phyloP scores from a whole-genome alignment of 2,329 filamentous ascomycete species.

The Aspergillus caelatus region DNA sequence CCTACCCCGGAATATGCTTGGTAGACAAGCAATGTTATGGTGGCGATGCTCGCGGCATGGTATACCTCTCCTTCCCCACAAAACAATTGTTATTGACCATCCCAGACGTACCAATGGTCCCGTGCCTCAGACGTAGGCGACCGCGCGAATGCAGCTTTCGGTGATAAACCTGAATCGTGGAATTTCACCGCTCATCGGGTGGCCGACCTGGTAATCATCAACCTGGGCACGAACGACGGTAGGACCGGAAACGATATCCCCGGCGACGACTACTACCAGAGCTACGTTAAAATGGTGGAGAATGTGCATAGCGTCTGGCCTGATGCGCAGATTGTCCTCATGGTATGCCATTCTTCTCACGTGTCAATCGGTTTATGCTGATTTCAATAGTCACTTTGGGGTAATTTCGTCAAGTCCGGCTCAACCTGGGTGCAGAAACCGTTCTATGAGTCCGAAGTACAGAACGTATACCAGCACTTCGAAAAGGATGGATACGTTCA shows the following conservation, averaged over 20 bases:
- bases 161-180: constrained; percentile 29
- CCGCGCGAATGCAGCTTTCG: constrained; percentile 48
- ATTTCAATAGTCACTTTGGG: constrained; percentile 52
- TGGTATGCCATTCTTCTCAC: constrained; percentile 25
- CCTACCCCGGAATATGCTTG: constrained; percentile 61
- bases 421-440: constrained; percentile 54
- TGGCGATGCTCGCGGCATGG: constrained; percentile 53
- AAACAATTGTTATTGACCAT: constrained; percentile 1
- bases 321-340: constrained; percentile 44
- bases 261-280: constrained; percentile 34
- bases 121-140: constrained; percentile 57
- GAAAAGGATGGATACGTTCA: constrained; percentile 7
- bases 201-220: constrained; percentile 48
- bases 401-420: constrained; percentile 54
- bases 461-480: constrained; percentile 31
- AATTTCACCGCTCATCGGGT: constrained; percentile 27
- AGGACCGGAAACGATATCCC: constrained; percentile 45
- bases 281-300: constrained; percentile 45
- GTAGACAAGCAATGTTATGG: constrained; percentile 57
- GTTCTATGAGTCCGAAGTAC: constrained; percentile 55
- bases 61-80: constrained; percentile 15
- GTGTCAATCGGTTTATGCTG: neutral
- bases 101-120: constrained; percentile 57
- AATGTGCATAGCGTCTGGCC: constrained; percentile 46
- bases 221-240: constrained; percentile 51